Conservation (phyloP, 805 yeast species). For the Sungouiella blattae region DNA sequence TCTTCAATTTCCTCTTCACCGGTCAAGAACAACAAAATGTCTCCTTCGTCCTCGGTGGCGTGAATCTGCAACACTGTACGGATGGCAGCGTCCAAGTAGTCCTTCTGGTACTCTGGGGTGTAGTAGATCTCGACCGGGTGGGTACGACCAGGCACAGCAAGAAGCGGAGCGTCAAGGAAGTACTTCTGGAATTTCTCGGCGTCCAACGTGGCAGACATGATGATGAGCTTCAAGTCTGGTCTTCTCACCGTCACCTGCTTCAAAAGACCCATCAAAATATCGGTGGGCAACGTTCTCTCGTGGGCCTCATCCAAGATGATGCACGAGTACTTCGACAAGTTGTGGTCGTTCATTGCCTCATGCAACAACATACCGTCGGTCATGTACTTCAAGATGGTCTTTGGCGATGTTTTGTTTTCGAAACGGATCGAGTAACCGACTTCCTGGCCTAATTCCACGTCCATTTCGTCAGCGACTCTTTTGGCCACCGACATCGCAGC, state of each 20-base stretch:
- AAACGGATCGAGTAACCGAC: slow-evolving; percentile 95
- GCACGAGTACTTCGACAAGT: slow-evolving; percentile 75
- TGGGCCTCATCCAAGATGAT: slow-evolving; percentile 97
- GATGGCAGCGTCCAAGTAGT: slow-evolving; percentile 90
- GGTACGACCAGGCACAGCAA: slow-evolving; percentile 97
- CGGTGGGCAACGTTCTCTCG: slow-evolving; percentile 95
- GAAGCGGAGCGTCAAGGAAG: slow-evolving; percentile 86
- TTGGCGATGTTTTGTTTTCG: slow-evolving; percentile 78
- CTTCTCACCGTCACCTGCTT: slow-evolving; percentile 78
- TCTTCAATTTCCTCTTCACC: slow-evolving; percentile 99
- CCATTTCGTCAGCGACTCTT: slow-evolving; percentile 97
- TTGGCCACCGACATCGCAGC: slow-evolving; percentile 99
- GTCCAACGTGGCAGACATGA: slow-evolving; percentile 97
- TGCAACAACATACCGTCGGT: slow-evolving; percentile 97
- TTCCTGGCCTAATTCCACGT: slow-evolving; percentile 85
- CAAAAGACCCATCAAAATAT: slow-evolving; percentile 90
- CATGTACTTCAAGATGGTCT: slow-evolving; percentile 89
- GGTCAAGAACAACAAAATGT: slow-evolving; percentile 78
- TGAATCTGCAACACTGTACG: slow-evolving; percentile 95
- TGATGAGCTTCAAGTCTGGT: slow-evolving; percentile 83
- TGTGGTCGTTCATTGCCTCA: slow-evolving; percentile 97
- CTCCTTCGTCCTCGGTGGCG: slow-evolving; percentile 94
- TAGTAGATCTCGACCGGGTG: slow-evolving; percentile 96
- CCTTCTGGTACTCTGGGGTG: slow-evolving; percentile 95
- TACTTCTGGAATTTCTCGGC: slow-evolving; percentile 93